Conservation (phyloP, 1,284 basidiomycete genomes). For the Gomphus bonarii region DNA sequence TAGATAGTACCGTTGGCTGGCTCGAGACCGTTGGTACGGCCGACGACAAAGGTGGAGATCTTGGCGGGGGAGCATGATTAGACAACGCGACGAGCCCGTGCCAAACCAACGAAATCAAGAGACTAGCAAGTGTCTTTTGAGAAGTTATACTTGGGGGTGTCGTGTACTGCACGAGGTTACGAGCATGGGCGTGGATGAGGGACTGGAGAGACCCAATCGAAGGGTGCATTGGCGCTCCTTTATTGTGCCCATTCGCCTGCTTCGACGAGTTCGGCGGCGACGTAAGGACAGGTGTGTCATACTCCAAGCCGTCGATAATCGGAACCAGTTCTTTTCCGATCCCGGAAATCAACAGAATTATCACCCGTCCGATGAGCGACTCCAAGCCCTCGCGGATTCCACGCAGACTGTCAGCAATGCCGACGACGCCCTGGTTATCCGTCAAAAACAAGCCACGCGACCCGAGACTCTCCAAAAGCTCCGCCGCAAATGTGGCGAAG, state of each 20-base stretch:
- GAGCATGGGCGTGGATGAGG: slow-evolving; percentile 49
- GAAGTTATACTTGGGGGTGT: slow-evolving; percentile 31
- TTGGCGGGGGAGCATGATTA: slow-evolving; percentile 36
- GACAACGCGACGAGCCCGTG: slow-evolving; percentile 57
- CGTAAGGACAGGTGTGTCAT: slow-evolving; percentile 20
- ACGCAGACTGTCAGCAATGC: slow-evolving; percentile 29
- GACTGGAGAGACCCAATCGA: slow-evolving; percentile 47
- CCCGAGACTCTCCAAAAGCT: slow-evolving; percentile 60
- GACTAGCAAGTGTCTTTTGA: slow-evolving; percentile 50
- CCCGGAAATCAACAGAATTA: slow-evolving; percentile 49
- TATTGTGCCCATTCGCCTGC: slow-evolving; percentile 25
- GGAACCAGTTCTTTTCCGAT: slow-evolving; percentile 53
- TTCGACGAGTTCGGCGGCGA: slow-evolving; percentile 13
- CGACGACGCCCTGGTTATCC: slow-evolving; percentile 30
- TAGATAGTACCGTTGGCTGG: slow-evolving; percentile 20
- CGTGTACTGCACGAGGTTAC: slow-evolving; percentile 47
- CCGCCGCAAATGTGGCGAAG: slow-evolving; percentile 56
- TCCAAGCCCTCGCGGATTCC: slow-evolving; percentile 53
- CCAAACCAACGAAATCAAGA: slow-evolving; percentile 66
- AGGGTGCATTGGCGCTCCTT: slow-evolving; percentile 36
- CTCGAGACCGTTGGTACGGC: slow-evolving; percentile 35
- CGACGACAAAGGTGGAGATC: slow-evolving; percentile 22
- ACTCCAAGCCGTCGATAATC: slow-evolving; percentile 51
- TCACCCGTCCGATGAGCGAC: slow-evolving; percentile 53
- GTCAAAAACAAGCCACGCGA: slow-evolving; percentile 47